Conservation (phyloP, 441 rosid genomes). For the Croton setiger region DNA sequence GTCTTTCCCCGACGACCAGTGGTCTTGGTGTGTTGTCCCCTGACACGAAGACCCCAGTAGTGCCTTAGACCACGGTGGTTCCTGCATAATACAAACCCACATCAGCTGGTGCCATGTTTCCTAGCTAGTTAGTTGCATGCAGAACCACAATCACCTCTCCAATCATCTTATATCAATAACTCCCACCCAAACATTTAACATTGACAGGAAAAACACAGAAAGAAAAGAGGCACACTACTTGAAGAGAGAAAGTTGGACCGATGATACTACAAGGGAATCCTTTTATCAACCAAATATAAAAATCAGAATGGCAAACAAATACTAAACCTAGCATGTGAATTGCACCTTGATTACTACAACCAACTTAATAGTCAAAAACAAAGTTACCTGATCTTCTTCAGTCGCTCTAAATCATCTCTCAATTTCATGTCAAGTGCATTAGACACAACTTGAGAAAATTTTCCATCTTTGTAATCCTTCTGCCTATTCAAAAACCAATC, state of each 20-base stretch:
- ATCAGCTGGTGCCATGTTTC: constrained; percentile 1
- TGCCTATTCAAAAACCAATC: constrained; percentile 92
- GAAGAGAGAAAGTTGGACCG: too few species aligned
- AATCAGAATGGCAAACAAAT: too few species aligned
- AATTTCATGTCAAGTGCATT: constrained; percentile 88
- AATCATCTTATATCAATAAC: too few species aligned
- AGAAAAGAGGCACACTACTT: too few species aligned
- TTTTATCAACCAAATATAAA: too few species aligned
- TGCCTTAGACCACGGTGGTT: constrained; percentile 87
- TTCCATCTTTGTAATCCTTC: constrained; percentile 89
- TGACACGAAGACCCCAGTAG: constrained; percentile 79
- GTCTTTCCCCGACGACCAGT: constrained; percentile 82
- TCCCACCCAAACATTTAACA: too few species aligned
- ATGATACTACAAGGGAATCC: too few species aligned
- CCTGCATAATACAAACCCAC: constrained; percentile 30
- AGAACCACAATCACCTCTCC: neutral
- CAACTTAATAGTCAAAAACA: too few species aligned
- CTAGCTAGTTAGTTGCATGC: neutral
- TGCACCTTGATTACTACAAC: too few species aligned
- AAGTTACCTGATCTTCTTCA: constrained; percentile 68
- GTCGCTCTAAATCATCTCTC: constrained; percentile 87
- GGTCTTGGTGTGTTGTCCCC: constrained; percentile 88
- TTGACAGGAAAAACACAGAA: too few species aligned
- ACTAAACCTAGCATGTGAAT: too few species aligned
- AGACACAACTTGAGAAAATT: constrained; percentile 79